Evolutionary conservation across 2,329 filamentous ascomycete species (phyloP), one percentile per base, ranked within the genome.

Genomic region (Capronia americana): DNA sequence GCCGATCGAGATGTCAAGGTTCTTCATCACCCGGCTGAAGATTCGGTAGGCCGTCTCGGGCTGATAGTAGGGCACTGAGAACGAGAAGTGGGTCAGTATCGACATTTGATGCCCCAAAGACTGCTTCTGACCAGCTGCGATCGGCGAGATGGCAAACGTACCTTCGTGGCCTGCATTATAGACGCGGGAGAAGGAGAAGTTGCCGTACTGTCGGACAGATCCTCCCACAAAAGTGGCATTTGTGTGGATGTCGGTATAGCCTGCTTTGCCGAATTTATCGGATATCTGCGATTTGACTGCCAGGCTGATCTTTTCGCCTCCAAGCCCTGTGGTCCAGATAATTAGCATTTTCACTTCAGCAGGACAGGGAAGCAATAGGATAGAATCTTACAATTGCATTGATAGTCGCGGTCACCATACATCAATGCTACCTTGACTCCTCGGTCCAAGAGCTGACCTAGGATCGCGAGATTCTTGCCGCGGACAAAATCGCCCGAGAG

Each of bases 1-100:
- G 0, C 86, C 86, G 2, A 85, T 88, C 0, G 85, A 82, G 57
- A 89, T 78, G 66, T 87, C 86, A 11, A 76, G 77, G 54, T 82
- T 81, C 51, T 82, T 77, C 57, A 86, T 78, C 0, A 81, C 80
- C 6, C 85, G 83, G 23, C 80, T 78, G 74, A 87, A 87, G 57
- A 87, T 83, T 64, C 83, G 77, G 61, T 83, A 85, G 1, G 82
- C 79, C 0, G 84, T 84, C 70, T 86, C 78, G 0, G 85, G 85
- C 71, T 87, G 84, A 70, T 86, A 87, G 0, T 80, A 79, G 12
- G 83, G 82, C 1, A 85, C 81, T 55, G n/a, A 12, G 24, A 2
- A 34, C 14, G 28, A 7, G 24, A 32, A 20, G 24, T 24, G 28
- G 14, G 53, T 55, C 28, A 55, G 53, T 32, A 24, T 50, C 46